A percentile compares a stretch with the other conserved stretches of the same genome.
Evolutionary conservation across 164 flowering plant genomes (phyloP).

Genomic region (Litsea cubeba): DNA sequence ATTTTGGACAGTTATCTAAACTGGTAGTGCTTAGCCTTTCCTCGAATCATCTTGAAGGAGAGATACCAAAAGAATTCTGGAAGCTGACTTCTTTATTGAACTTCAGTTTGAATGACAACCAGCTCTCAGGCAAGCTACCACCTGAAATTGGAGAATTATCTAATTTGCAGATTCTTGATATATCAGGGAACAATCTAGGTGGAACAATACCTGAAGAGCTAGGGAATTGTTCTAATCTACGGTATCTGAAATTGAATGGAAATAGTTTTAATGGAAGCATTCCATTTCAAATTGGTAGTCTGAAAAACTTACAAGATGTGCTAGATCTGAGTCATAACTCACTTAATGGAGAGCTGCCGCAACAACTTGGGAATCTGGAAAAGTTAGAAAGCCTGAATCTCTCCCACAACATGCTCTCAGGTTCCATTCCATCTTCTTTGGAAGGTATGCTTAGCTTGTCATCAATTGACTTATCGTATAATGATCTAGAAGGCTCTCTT

Average conservation of each 20-base stretch:
- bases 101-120: not conserved
- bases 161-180: not conserved
- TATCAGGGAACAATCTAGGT: not conserved
- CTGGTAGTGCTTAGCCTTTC: slow-evolving; percentile 5
- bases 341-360: not conserved
- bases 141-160: slow-evolving; percentile 5
- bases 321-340: slow-evolving; percentile 5
- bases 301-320: not conserved
- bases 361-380: not conserved
- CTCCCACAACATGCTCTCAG: slow-evolving; percentile 9
- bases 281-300: slow-evolving; percentile 7
- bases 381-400: slow-evolving; percentile 5
- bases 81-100: not conserved
- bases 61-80: slow-evolving; percentile 3
- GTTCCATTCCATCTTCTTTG: not conserved
- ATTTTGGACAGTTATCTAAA: not conserved
- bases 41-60: not conserved
- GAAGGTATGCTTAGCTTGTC: slow-evolving; percentile 3
- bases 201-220: not conserved
- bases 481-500: slow-evolving; percentile 5
- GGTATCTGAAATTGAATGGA: not conserved
- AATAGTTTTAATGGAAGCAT: slow-evolving; percentile 6
- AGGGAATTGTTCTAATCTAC: not conserved
- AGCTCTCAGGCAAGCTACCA: not conserved
- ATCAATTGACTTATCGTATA: slow-evolving; percentile 5